These are phyloP conservation scores for Tuber calosporum DNA, from an alignment of 495 filamentous ascomycete species.

Conservation along the genomic window DNA sequence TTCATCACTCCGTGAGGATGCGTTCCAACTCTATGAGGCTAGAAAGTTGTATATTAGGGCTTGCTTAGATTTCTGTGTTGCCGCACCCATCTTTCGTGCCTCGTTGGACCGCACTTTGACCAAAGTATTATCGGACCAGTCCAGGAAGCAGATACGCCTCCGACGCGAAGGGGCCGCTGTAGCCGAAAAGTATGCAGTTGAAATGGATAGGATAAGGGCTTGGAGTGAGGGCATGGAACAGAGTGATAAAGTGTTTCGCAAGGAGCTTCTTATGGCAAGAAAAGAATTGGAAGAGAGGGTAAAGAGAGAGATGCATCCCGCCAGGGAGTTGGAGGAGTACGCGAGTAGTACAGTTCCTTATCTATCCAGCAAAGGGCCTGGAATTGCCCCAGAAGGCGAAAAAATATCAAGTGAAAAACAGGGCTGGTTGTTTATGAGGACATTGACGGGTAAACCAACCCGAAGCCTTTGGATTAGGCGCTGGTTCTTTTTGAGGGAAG, in stretches of 20 bases:
- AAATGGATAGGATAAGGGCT: slow-evolving; percentile 83
- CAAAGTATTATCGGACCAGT: slow-evolving; percentile 73
- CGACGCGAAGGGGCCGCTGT: slow-evolving; percentile 53
- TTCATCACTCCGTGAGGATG: slow-evolving; percentile 83
- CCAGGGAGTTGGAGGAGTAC: slow-evolving; percentile 89
- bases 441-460: slow-evolving; percentile 76
- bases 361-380: slow-evolving; percentile 54
- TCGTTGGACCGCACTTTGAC: slow-evolving; percentile 81
- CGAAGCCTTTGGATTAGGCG: slow-evolving; percentile 77
- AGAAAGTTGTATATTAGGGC: slow-evolving; percentile 84
- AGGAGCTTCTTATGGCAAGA: slow-evolving; percentile 69
- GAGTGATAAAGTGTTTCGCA: slow-evolving; percentile 66
- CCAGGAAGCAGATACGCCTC: slow-evolving; percentile 66
- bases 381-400: slow-evolving; percentile 26
- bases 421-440: slow-evolving; percentile 83
- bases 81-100: slow-evolving; percentile 72
- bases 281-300: slow-evolving; percentile 77
- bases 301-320: slow-evolving; percentile 62
- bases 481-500: slow-evolving; percentile 92
- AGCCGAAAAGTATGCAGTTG: slow-evolving; percentile 58
- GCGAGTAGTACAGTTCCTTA: slow-evolving; percentile 77
- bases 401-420: slow-evolving; percentile 62
- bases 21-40: slow-evolving; percentile 91
- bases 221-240: slow-evolving; percentile 92
- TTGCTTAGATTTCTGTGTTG: slow-evolving; percentile 84